Percentiles rank a stretch among this genome's conserved stretches.
Evolutionary conservation across 176 grass and related monocot genomes (phyloP).

Genomic region (Eleusine coracana): DNA sequence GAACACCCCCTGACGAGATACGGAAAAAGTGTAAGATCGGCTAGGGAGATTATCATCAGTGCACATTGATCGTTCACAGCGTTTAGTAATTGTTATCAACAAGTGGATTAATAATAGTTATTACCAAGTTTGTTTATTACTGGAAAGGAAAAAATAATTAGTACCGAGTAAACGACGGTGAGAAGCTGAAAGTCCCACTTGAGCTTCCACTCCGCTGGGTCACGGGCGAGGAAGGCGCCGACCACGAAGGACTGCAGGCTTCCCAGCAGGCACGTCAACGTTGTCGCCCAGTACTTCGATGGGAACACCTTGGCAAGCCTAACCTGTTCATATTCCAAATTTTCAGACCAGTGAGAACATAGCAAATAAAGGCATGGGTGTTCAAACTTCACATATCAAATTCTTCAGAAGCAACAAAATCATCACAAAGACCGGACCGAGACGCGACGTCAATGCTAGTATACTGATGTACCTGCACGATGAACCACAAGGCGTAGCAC

Average conservation of each 20-base stretch:
- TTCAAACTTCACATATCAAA: background rate
- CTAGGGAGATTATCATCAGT: too few relatives aligned
- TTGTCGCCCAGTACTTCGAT: slow-evolving; percentile 42
- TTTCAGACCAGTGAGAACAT: background rate
- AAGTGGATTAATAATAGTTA: too few relatives aligned
- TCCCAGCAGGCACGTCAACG: slow-evolving; percentile 40
- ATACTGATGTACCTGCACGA: slow-evolving; percentile 1
- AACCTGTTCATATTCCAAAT: slow-evolving; percentile 14
- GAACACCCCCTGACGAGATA: background rate
- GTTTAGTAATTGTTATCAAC: too few relatives aligned
- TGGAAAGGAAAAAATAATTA: background rate
- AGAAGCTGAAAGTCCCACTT: slow-evolving; percentile 48
- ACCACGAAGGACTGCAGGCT: slow-evolving; percentile 22
- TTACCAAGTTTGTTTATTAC: background rate
- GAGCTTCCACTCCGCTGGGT: slow-evolving; percentile 37
- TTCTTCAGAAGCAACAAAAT: background rate
- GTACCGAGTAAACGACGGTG: slow-evolving; percentile 47
- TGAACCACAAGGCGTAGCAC: slow-evolving; percentile 42
- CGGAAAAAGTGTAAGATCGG: background rate
- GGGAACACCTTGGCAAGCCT: slow-evolving; percentile 42
- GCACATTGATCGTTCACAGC: too few relatives aligned
- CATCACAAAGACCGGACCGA: background rate
- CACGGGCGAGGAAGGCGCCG: slow-evolving; percentile 26
- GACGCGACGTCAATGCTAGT: too few relatives aligned
- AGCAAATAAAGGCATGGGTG: background rate